Evolutionary conservation across 805 yeast genomes (phyloP).

Genomic region (Candida mattraensis): DNA sequence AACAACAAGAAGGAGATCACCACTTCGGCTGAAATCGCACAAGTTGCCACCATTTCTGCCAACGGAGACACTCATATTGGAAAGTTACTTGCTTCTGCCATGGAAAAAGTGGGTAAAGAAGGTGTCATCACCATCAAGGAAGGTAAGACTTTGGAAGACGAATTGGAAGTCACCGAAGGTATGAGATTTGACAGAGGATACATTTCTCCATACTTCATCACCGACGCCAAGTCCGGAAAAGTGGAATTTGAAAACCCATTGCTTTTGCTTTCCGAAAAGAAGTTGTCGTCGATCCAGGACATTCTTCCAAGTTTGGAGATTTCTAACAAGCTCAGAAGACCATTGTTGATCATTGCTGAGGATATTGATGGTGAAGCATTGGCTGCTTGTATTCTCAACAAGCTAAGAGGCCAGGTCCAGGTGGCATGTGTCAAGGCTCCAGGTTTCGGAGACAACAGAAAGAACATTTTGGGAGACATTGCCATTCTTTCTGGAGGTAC

Average conservation of each 20-base stretch:
- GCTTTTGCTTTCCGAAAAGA: slow-evolving; percentile 86
- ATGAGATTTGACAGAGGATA: slow-evolving; percentile 98
- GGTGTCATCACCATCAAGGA: slow-evolving; percentile 98
- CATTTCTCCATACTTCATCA: slow-evolving; percentile 94
- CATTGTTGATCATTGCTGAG: slow-evolving; percentile 90
- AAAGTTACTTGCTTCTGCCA: slow-evolving; percentile 84
- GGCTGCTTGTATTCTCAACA: slow-evolving; percentile 96
- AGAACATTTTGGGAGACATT: slow-evolving; percentile 92
- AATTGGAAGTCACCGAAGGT: slow-evolving; percentile 96
- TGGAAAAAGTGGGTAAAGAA: slow-evolving; percentile 98
- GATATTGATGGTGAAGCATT: slow-evolving; percentile 97
- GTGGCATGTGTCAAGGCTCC: slow-evolving; percentile 98
- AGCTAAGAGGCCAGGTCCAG: slow-evolving; percentile 96
- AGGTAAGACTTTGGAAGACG: slow-evolving; percentile 96
- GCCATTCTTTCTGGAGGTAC: slow-evolving; percentile 96
- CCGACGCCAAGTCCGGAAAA: slow-evolving; percentile 89
- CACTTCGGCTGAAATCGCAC: slow-evolving; percentile 92
- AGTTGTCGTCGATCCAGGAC: slow-evolving; percentile 86
- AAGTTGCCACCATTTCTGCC: slow-evolving; percentile 97
- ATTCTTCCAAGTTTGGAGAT: slow-evolving; percentile 89
- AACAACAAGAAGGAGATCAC: slow-evolving; percentile 89
- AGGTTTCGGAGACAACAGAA: slow-evolving; percentile 98
- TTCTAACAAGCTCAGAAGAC: slow-evolving; percentile 91
- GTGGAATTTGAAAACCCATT: slow-evolving; percentile 95
- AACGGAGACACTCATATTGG: slow-evolving; percentile 96